phyloP scores from a whole-genome alignment of 345 rosid species.

The Arabidopsis thaliana region TAIR10.1 NC_003074.8:17833001-17833500 shows the following conservation, averaged over 20 bases:
- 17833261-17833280: conserved; percentile 46
- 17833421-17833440: conserved; percentile 73
- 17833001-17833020: conserved; percentile 62
- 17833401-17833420: conserved; percentile 70
- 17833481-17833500: conserved; percentile 50
- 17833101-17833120: conserved; percentile 50
- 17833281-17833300: conserved; percentile 50
- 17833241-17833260: conserved; percentile 44
- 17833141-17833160: conserved; percentile 80
- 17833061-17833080: conserved; percentile 69
- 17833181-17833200: conserved; percentile 70
- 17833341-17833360: conserved; percentile 59
- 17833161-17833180: conserved; percentile 67
- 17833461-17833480: conserved; percentile 52
- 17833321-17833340: conserved; percentile 70
- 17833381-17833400: conserved; percentile 70
- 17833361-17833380: conserved; percentile 58
- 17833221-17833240: conserved; percentile 47
- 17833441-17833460: conserved; percentile 66
- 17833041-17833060: conserved; percentile 65
- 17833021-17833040: conserved; percentile 62
- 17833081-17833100: conserved; percentile 80
- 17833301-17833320: conserved; percentile 62
- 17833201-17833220: conserved; percentile 55
- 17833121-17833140: conserved; percentile 78